Evolutionary conservation across 768 basidiomycete species (phyloP), one percentile per base, ranked within the genome.

Genomic region (Zangia roseola): DNA sequence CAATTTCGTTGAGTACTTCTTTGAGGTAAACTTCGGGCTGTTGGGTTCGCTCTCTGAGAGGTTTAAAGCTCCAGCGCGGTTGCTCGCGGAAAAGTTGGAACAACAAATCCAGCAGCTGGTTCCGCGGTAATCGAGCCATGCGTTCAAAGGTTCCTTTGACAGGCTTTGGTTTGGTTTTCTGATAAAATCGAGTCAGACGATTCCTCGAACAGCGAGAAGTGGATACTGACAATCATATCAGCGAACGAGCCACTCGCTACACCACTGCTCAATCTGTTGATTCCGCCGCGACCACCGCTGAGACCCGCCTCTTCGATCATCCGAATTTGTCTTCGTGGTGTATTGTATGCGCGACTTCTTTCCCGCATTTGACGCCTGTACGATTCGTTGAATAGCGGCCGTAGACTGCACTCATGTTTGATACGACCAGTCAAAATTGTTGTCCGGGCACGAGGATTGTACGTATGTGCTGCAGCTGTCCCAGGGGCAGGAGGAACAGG

Each of bases 11-110:
- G 25, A 95, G 71, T 3, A 88, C 82, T 57, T 94, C 91, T 62
- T 91, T 91, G 54, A 95, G 80, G 63, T 91, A 94, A 10, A 75
- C 82, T 65, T 91, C 89, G 2, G 91, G 91, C 63, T 95, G 91
- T 63, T 91, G 85, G 0, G 88, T 89, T 53, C 79, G 81, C 60
- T 91, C 86, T 36, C 89, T 81, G 45, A 93, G 71, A 2, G 79
- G 71, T 55, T 84, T 85, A 64, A 93, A 83, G 49, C 81, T 74
- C 93, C 93, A 97, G 43, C 82, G 83, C n/a, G 84, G 79, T 37
- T 78, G 78, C 52, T 91, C 83, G 50, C 81, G 78, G 74, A 94
- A 97, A 6, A 84, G 74, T 2, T 70, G 57, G 69, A 94, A 94
- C 35, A 97, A 76, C 46, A 86, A 71, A 65, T 97, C 91, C 66